Conservation (phyloP, 495 filamentous ascomycete species). For the Penicillium salamii region DNA sequence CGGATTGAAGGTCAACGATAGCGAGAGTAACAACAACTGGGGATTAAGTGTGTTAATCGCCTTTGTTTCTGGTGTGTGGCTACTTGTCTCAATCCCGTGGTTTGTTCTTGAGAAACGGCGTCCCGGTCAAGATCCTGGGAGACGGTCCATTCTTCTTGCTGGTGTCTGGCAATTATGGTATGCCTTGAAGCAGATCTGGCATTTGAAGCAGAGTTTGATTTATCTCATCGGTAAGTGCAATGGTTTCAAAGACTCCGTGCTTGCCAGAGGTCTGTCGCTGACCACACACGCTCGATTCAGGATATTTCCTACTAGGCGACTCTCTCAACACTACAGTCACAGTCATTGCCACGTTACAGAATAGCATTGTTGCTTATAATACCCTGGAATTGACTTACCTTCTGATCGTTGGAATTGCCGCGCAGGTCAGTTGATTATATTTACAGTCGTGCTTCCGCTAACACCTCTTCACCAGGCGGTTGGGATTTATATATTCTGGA, state of each 20-base stretch:
- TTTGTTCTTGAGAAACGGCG: conserved; percentile 61
- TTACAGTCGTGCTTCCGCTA: background rate
- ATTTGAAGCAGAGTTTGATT: conserved; percentile 59
- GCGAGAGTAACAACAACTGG: conserved; percentile 60
- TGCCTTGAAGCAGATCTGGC: conserved; percentile 57
- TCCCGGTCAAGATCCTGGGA: conserved; percentile 52
- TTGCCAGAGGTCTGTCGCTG: background rate
- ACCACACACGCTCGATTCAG: conserved; percentile 14
- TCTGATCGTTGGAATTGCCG: conserved; percentile 59
- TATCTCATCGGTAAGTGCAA: conserved; percentile 53
- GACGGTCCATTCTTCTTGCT: conserved; percentile 48
- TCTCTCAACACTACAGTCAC: conserved; percentile 67
- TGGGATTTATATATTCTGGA: conserved; percentile 62
- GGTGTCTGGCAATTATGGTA: conserved; percentile 58
- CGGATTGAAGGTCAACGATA: conserved; percentile 55
- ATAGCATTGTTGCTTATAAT: conserved; percentile 58
- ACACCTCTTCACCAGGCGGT: conserved; percentile 33
- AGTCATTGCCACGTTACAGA: conserved; percentile 62
- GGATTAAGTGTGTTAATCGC: conserved; percentile 62
- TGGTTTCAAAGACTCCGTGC: background rate
- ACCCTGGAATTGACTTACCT: conserved; percentile 60
- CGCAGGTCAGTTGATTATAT: conserved; percentile 37
- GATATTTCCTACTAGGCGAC: conserved; percentile 65
- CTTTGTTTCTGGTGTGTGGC: conserved; percentile 61
- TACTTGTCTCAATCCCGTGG: conserved; percentile 59